Evolutionary conservation across 2,329 filamentous ascomycete species (phyloP), one percentile per base, ranked within the genome.

Genomic region (Aspergillus uvarum): DNA sequence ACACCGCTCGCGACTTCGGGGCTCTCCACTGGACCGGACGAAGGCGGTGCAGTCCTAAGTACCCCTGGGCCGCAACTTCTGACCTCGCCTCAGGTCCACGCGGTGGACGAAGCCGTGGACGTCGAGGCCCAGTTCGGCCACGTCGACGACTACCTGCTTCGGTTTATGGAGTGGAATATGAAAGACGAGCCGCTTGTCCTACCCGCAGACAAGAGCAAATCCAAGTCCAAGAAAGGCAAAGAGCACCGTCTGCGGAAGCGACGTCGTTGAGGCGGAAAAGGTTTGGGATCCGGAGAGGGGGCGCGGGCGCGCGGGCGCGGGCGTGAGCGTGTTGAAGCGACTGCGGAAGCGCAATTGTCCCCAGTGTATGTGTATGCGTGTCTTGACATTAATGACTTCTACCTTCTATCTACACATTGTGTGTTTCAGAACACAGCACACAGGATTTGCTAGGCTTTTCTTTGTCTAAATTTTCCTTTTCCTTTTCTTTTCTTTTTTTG

Each of bases 71-170:
- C 61, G 3, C 62, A 63, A 29, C 57, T 59, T 14, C 44, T 63
- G 22, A 56, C 59, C 6, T 58, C 65, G 11, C 64, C 62, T 10
- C 64, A 65, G 22, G 67, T 65, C 32, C 67, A 65, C 47, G 65
- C 58, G 16, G 64, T 56, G 12, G 70, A 72, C 51, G 68, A 67
- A 22, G 67, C 66, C 16, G 65, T 66, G 47, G 77, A 75, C 6
- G 74, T 74, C 19, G 79, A 80, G 29, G 77, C 78, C 19, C 76
- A 80, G 50, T 82, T 89, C 60, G 77, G 79, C 54, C 87, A 85
- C 47, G 85, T 92, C 59, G 91, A 94, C 71, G 87, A 92, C 54
- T 92, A 89, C 71, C 88, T 95, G 83, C 77, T 95, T 54, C 78
- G 79, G 38, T 84, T 85, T 58, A 91, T 93, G 87, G 82, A 83